These are phyloP conservation scores for Candida ficus DNA, from an alignment of 805 yeast genomes.

Conservation along the genomic window DNA sequence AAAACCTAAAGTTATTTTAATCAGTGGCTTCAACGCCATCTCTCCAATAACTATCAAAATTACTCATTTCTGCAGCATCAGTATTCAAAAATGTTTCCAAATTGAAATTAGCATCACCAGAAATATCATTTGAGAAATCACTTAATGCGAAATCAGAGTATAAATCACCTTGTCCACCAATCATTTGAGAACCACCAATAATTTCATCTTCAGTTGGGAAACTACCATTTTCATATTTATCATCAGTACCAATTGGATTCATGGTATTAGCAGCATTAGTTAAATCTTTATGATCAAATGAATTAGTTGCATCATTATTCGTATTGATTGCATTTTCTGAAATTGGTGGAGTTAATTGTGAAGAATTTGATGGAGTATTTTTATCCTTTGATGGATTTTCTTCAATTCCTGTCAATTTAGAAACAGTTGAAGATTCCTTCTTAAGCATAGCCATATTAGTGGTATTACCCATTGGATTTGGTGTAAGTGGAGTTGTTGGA, in stretches of 20 bases:
- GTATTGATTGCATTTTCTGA: slow-evolving; percentile 24
- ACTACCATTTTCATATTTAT: not conserved
- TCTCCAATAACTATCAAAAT: slow-evolving; percentile 36
- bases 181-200: slow-evolving; percentile 15
- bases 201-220: slow-evolving; percentile 10
- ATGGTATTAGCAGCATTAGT: slow-evolving; percentile 1
- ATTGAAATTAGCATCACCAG: slow-evolving; percentile 36
- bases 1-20: slow-evolving; percentile 7
- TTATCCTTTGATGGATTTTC: slow-evolving; percentile 8
- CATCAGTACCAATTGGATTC: slow-evolving; percentile 5
- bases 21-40: slow-evolving; percentile 37
- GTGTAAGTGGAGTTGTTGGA: slow-evolving; percentile 37
- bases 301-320: slow-evolving; percentile 1
- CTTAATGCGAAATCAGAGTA: slow-evolving; percentile 29
- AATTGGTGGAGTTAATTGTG: slow-evolving; percentile 25
- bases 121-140: slow-evolving; percentile 28
- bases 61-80: slow-evolving; percentile 30
- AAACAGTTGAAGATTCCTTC: slow-evolving; percentile 9
- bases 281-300: not conserved
- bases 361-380: slow-evolving; percentile 17
- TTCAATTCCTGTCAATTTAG: slow-evolving; percentile 11
- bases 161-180: slow-evolving; percentile 25
- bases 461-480: slow-evolving; percentile 17
- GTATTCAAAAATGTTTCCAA: slow-evolving; percentile 40
- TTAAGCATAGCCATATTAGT: slow-evolving; percentile 5